Evolutionary conservation across 345 rosid genomes (phyloP).

Genomic region (Gossypioides kirkii): DNA sequence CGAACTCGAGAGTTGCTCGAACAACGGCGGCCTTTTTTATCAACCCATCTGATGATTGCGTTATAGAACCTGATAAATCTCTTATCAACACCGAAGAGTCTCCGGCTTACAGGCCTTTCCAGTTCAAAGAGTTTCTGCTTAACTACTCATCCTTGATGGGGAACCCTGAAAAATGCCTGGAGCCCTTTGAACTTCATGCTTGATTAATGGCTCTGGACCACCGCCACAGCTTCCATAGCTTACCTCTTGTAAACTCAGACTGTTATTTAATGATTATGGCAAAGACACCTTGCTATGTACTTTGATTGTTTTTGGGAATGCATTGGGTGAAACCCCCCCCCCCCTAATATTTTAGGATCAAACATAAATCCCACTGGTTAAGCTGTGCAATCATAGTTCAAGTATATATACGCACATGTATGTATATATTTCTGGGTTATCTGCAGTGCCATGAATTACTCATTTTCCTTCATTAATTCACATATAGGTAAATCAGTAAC

Average conservation of each 20-base stretch:
- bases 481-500: too few species aligned
- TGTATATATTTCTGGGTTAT: not conserved
- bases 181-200: slow-evolving; percentile 7
- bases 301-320: too few species aligned
- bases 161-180: not conserved
- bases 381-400: slow-evolving; percentile 23
- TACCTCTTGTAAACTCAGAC: too few species aligned
- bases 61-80: slow-evolving; percentile 15
- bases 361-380: too few species aligned
- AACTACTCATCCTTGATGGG: not conserved
- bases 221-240: too few species aligned
- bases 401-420: not conserved
- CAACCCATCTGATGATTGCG: not conserved
- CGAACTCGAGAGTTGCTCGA: slow-evolving; percentile 17
- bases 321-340: too few species aligned
- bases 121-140: slow-evolving; percentile 1
- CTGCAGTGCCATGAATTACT: too few species aligned
- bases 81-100: slow-evolving; percentile 9
- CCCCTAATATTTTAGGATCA: too few species aligned
- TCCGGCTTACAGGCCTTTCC: slow-evolving; percentile 8
- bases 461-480: too few species aligned
- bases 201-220: too few species aligned
- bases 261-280: too few species aligned
- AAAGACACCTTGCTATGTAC: too few species aligned
- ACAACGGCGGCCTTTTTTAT: slow-evolving; percentile 23